These are phyloP conservation scores for Ceratocystis harringtonii DNA, from an alignment of 2,329 filamentous ascomycete species.

Conservation along the genomic window DNA sequence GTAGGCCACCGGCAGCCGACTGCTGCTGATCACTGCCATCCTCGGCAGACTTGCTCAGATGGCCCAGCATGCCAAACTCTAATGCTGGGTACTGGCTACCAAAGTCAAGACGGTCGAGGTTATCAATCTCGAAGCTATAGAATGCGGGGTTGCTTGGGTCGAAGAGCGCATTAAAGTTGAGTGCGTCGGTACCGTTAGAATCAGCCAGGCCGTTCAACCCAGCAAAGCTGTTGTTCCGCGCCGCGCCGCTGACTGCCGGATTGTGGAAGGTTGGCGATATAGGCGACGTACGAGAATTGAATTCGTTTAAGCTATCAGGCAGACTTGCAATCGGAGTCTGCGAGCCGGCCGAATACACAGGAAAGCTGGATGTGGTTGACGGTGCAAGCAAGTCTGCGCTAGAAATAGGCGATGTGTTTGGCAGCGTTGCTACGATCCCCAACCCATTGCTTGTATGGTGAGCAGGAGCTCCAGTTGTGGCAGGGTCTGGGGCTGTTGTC, in stretches of 20 bases:
- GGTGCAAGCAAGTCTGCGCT: conserved; percentile 35
- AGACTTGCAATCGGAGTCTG: conserved; percentile 32
- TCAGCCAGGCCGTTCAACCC: conserved; percentile 35
- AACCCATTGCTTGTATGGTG: not conserved
- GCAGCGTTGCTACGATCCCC: conserved; percentile 28
- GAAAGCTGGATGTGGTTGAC: conserved; percentile 33
- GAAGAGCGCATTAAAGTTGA: conserved; percentile 52
- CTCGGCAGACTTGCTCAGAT: conserved; percentile 49
- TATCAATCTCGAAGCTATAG: conserved; percentile 92
- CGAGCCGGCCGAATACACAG: conserved; percentile 33
- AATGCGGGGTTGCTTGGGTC: conserved; percentile 83
- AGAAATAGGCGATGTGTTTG: conserved; percentile 30
- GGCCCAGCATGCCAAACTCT: conserved; percentile 90
- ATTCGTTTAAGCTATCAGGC: conserved; percentile 34
- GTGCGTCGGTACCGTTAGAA: conserved; percentile 34
- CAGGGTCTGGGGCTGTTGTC: not conserved
- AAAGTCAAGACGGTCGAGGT: conserved; percentile 56
- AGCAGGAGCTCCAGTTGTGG: not conserved
- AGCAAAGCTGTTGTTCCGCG: conserved; percentile 33
- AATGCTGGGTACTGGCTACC: conserved; percentile 90
- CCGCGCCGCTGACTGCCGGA: conserved; percentile 18
- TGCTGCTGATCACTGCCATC: conserved; percentile 22
- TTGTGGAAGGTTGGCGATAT: conserved; percentile 56
- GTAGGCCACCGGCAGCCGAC: conserved; percentile 26
- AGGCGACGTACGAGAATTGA: conserved; percentile 55